phyloP scores from a whole-genome alignment of 1,284 basidiomycete genomes.

The Dichomitus squalens region DNA sequence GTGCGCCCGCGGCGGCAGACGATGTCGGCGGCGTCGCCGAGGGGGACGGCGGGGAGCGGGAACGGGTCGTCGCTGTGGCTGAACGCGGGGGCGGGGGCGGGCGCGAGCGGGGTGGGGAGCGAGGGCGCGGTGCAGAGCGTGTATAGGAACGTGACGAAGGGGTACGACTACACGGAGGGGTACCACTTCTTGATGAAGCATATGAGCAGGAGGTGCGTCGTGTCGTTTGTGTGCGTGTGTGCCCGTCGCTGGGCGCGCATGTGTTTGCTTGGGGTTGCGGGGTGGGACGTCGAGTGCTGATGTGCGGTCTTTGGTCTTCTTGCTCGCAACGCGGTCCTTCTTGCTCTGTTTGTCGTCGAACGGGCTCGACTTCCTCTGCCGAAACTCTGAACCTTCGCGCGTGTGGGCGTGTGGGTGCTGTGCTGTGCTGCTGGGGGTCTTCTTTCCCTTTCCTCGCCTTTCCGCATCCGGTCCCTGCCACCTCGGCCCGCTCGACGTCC shows the following conservation, averaged over 20 bases:
- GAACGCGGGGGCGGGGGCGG: not conserved
- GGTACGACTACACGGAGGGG: slow-evolving; percentile 91
- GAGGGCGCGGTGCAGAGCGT: slow-evolving; percentile 55
- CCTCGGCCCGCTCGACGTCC: no score
- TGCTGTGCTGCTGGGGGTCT: not conserved
- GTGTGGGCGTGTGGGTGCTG: slow-evolving; percentile 14
- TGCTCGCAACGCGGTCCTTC: no score
- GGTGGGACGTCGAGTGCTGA: no score
- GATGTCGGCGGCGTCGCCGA: slow-evolving; percentile 17
- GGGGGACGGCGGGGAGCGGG: slow-evolving; percentile 18
- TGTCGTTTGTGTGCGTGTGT: slow-evolving; percentile 8
- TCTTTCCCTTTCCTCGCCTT: not conserved
- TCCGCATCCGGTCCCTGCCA: not conserved
- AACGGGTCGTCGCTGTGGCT: slow-evolving; percentile 22
- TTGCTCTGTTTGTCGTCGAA: no score
- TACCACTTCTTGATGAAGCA: slow-evolving; percentile 96
- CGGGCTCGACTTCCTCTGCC: no score
- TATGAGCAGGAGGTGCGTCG: slow-evolving; percentile 76
- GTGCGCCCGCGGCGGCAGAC: slow-evolving; percentile 17
- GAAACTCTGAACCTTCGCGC: not conserved
- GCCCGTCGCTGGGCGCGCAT: slow-evolving; percentile 6
- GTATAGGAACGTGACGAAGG: slow-evolving; percentile 74
- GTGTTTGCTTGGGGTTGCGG: not conserved
- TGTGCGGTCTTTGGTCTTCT: no score
- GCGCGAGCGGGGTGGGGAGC: slow-evolving; percentile 5